These are phyloP conservation scores for Akanthomyces uredinophilus DNA, from an alignment of 2,329 filamentous ascomycete genomes.

Conservation along the genomic window DNA sequence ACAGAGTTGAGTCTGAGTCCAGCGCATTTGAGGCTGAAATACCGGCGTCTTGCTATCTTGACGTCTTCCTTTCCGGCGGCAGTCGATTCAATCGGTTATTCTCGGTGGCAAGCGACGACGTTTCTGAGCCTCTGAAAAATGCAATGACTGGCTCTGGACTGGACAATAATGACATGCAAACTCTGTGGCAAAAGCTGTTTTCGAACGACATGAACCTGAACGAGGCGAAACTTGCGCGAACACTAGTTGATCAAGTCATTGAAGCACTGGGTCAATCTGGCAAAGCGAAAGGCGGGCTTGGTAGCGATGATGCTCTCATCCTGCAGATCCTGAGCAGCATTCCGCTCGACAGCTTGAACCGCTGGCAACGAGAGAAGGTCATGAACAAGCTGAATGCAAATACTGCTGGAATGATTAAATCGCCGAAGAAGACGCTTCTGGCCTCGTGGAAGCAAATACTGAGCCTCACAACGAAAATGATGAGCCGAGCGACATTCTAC, in stretches of 20 bases:
- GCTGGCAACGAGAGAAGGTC: constrained; percentile 39
- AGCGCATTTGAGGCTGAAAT: background rate
- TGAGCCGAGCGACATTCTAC: constrained; percentile 48
- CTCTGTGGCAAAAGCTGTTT: constrained; percentile 28
- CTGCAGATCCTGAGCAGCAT: constrained; percentile 30
- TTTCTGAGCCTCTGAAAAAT: constrained; percentile 24
- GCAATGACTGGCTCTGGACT: constrained; percentile 5
- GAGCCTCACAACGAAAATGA: constrained; percentile 43
- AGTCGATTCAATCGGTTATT: constrained; percentile 29
- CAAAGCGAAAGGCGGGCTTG: constrained; percentile 29
- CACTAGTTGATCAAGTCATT: constrained; percentile 30
- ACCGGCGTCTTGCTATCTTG: constrained; percentile 23
- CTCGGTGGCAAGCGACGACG: constrained; percentile 20
- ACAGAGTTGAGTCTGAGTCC: background rate
- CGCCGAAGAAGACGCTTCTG: constrained; percentile 23
- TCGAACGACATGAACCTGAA: constrained; percentile 35
- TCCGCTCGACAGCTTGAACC: constrained; percentile 36
- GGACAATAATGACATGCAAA: background rate
- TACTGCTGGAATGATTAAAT: constrained; percentile 22
- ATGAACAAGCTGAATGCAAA: constrained; percentile 31
- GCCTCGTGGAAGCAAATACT: constrained; percentile 35
- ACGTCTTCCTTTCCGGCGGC: constrained; percentile 30
- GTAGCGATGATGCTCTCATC: constrained; percentile 24
- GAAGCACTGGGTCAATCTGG: constrained; percentile 24
- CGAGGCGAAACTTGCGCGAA: constrained; percentile 26